Conservation (phyloP, 306 rosid species). For the Sicyos edulis region DNA sequence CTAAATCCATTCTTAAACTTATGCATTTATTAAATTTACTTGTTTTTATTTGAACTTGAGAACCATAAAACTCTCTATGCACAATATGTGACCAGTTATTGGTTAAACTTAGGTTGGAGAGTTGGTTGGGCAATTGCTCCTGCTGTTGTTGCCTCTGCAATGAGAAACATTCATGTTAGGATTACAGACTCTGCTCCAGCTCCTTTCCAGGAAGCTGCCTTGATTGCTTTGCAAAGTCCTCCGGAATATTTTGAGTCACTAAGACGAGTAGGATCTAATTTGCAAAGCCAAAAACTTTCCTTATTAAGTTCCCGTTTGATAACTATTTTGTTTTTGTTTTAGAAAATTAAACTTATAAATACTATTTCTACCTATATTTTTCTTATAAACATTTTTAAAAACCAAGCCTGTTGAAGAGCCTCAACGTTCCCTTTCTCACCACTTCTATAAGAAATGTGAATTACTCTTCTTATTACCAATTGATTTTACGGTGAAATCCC, state of each 20-base stretch:
- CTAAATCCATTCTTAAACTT: neutral
- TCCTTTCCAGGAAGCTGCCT: slow-evolving; percentile 88
- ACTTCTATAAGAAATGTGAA: too few relatives aligned
- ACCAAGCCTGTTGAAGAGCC: too few relatives aligned
- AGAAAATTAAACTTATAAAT: too few relatives aligned
- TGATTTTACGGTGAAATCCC: too few relatives aligned
- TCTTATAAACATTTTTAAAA: too few relatives aligned
- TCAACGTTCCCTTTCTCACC: too few relatives aligned
- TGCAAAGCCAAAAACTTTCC: neutral
- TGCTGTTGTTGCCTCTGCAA: slow-evolving; percentile 58
- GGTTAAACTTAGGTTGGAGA: slow-evolving; percentile 66
- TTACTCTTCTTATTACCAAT: too few relatives aligned
- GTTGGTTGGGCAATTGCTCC: slow-evolving; percentile 95
- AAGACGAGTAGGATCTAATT: slow-evolving; percentile 40
- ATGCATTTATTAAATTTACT: neutral
- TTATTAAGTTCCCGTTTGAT: too few relatives aligned
- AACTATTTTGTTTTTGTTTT: too few relatives aligned
- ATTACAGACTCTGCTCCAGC: slow-evolving; percentile 79
- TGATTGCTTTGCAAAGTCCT: slow-evolving; percentile 64
- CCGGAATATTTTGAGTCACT: slow-evolving; percentile 55
- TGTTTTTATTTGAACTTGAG: neutral
- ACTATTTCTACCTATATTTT: too few relatives aligned
- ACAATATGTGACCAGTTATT: neutral
- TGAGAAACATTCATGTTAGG: slow-evolving; percentile 60
- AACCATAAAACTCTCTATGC: neutral